phyloP scores from a whole-genome alignment of 495 filamentous ascomycete genomes.

The Rhizodiscina lignyota region DNA sequence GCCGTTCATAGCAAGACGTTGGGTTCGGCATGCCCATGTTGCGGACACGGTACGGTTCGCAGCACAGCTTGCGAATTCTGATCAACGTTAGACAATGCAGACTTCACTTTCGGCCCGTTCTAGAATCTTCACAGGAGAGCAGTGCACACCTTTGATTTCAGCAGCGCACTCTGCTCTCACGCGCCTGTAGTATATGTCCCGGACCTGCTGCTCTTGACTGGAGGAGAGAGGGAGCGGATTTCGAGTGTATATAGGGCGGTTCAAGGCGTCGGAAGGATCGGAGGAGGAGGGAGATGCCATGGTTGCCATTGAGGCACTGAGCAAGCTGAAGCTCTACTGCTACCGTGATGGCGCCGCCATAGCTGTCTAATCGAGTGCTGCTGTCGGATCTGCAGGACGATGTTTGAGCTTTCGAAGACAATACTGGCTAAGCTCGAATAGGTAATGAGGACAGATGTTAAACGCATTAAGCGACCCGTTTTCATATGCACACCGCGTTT shows the following conservation, averaged over 20 bases:
- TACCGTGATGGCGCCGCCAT: too few relatives aligned
- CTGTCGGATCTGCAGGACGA: too few relatives aligned
- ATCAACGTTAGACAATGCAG: constrained; percentile 1
- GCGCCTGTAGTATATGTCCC: constrained; percentile 74
- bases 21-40: constrained; percentile 63
- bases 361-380: too few relatives aligned
- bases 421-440: too few relatives aligned
- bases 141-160: constrained; percentile 63
- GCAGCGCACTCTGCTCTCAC: constrained; percentile 63
- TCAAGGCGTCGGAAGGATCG: neutral
- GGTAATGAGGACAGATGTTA: too few relatives aligned
- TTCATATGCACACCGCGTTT: too few relatives aligned
- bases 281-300: too few relatives aligned
- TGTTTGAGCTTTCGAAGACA: too few relatives aligned
- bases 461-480: too few relatives aligned
- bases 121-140: neutral
- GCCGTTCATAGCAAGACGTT: constrained; percentile 73
- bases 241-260: constrained; percentile 37
- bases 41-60: constrained; percentile 68
- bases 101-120: neutral
- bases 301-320: constrained; percentile 3
- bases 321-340: neutral
- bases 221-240: constrained; percentile 90
- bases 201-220: constrained; percentile 77
- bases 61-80: constrained; percentile 85